A percentile compares a stretch with the other conserved stretches of the same genome.
Evolutionary conservation across 768 basidiomycete genomes (phyloP).

Genomic region (Auricularia sp.): DNA sequence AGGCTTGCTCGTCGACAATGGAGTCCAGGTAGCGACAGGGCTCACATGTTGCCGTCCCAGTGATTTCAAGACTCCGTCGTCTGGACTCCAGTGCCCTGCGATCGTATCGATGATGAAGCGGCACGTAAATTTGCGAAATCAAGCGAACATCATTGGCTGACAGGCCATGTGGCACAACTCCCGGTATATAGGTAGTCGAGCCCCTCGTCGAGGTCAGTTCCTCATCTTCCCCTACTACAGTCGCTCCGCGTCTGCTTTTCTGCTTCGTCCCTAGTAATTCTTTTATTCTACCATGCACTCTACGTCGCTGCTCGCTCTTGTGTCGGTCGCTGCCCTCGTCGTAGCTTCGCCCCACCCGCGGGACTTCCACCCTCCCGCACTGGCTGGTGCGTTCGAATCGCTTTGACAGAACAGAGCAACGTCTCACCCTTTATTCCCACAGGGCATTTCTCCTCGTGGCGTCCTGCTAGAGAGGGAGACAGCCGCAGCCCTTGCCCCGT

Average conservation of each 20-base stretch:
- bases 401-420: background rate
- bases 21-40: too few species aligned
- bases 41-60: too few species aligned
- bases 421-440: background rate
- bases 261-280: background rate
- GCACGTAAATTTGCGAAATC: too few species aligned
- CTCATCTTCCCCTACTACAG: background rate
- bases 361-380: background rate
- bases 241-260: background rate
- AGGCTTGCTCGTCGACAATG: too few species aligned
- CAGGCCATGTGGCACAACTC: too few species aligned
- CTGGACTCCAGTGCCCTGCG: too few species aligned
- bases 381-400: background rate
- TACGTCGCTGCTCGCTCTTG: background rate
- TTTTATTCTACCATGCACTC: background rate
- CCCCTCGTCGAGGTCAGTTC: too few species aligned
- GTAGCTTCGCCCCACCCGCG: background rate
- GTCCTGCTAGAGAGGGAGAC: background rate
- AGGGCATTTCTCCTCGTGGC: background rate
- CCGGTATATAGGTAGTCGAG: too few species aligned
- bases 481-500: background rate
- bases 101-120: too few species aligned
- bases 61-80: too few species aligned
- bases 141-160: too few species aligned
- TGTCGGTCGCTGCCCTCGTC: background rate